Evolutionary conservation across 805 yeast genomes (phyloP).

Genomic region (Ogataea corticis): DNA sequence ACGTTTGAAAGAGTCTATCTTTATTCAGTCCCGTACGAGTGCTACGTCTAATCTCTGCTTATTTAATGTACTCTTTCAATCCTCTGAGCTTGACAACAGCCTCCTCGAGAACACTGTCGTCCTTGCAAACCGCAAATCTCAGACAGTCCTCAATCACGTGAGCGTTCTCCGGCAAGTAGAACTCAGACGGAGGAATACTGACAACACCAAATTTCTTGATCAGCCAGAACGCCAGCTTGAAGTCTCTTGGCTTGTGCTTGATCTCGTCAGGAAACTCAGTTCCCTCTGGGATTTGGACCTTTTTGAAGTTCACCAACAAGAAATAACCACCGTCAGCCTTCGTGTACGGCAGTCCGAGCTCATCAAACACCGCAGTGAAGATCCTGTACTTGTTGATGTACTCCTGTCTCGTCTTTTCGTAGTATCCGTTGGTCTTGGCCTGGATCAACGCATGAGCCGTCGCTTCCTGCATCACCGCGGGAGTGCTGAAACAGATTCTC

Average conservation of each 20-base stretch:
- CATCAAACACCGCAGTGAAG: conserved; percentile 78
- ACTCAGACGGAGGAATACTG: conserved; percentile 97
- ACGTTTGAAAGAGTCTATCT: neutral
- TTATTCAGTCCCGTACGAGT: too few relatives aligned
- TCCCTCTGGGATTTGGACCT: conserved; percentile 74
- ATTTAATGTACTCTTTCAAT: conserved; percentile 59
- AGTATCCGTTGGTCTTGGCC: conserved; percentile 67
- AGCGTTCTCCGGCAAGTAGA: conserved; percentile 70
- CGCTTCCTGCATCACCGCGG: conserved; percentile 92
- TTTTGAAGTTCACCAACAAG: conserved; percentile 81
- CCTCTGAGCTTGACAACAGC: conserved; percentile 77
- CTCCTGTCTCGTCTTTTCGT: conserved; percentile 62
- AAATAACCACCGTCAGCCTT: conserved; percentile 93
- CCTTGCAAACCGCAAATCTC: conserved; percentile 96
- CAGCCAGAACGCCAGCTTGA: conserved; percentile 88
- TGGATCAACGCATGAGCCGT: conserved; percentile 71
- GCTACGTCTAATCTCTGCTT: conserved; percentile 1
- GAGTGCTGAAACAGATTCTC: conserved; percentile 87
- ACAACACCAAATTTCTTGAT: conserved; percentile 92
- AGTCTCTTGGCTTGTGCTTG: conserved; percentile 72
- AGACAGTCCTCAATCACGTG: conserved; percentile 78
- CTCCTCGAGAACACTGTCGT: conserved; percentile 72
- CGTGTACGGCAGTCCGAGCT: conserved; percentile 85
- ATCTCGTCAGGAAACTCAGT: conserved; percentile 67
- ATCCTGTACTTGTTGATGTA: conserved; percentile 73